These are phyloP conservation scores for Phyllosticta ampelicida DNA, from an alignment of 2,329 filamentous ascomycete species.

Conservation along the genomic window DNA sequence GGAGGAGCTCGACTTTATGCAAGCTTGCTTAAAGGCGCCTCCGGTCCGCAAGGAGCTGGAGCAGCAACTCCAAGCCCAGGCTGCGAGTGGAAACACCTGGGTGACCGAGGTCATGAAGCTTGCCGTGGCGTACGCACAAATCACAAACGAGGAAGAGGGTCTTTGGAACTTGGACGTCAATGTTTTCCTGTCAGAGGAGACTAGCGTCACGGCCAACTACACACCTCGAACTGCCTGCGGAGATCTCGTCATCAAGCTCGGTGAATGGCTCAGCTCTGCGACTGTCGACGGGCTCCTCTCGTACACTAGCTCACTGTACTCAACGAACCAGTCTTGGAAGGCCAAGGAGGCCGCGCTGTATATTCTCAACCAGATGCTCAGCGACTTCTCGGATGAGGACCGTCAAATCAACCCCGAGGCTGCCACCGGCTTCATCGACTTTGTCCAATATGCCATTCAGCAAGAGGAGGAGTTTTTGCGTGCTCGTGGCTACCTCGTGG, in stretches of 20 bases:
- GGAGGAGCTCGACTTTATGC: conserved; percentile 91
- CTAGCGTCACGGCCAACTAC: conserved; percentile 90
- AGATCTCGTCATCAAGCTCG: conserved; percentile 83
- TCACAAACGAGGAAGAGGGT: conserved; percentile 84
- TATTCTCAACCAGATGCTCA: conserved; percentile 72
- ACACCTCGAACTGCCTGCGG: conserved; percentile 87
- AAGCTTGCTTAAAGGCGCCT: conserved; percentile 77
- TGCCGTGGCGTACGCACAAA: conserved; percentile 74
- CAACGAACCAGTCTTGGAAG: conserved; percentile 46
- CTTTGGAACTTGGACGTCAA: conserved; percentile 97
- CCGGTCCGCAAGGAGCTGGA: conserved; percentile 86
- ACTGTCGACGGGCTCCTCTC: conserved; percentile 69
- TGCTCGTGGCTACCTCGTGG: conserved; percentile 77
- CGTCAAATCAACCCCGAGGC: conserved; percentile 60
- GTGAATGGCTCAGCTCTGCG: conserved; percentile 72
- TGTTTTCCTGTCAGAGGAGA: conserved; percentile 89
- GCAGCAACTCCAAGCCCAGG: conserved; percentile 53
- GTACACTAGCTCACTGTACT: conserved; percentile 66
- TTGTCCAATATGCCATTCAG: conserved; percentile 68
- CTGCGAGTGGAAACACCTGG: conserved; percentile 59
- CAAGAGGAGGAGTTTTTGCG: conserved; percentile 65
- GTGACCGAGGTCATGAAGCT: conserved; percentile 80
- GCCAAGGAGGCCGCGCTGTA: conserved; percentile 72
- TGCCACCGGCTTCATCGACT: conserved; percentile 63
- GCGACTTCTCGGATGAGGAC: conserved; percentile 69